Base-by-base conservation (phyloP, 106 monocot species). In the Dioscorea dumetorum region DNA sequence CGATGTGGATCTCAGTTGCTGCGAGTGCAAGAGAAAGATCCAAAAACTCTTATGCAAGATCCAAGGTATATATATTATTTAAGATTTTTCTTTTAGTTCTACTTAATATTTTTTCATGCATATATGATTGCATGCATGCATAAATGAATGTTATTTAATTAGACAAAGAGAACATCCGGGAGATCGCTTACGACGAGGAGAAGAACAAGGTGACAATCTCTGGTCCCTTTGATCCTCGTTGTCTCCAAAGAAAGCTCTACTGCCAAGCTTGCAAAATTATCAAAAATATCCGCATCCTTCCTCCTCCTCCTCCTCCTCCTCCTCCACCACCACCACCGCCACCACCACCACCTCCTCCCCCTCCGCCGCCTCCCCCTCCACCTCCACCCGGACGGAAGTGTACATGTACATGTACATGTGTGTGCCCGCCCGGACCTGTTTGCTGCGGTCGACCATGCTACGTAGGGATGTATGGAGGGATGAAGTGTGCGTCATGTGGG, bases 181-280 rank as follows among this genome's bases (percentile, higher is more conserved):
- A 68, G 5, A 75, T 74, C 58, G 63, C 22, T 22, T 88, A 63
- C 35, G 84, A 84, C 19, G 81, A 81, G 56, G 82, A 81, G 78
- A 88, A 64, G 62, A 84, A 84, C 58, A 76, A 69, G 8, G 88
- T 88, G 28, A 79, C 73, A 6, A 53, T 88, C 18, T 79, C 88
- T 2, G 88, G 88, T 14, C 81, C 78, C 1, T 84, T 88, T 51
- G 78, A 82, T 59, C 81, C 88, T 49, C 50, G 81, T 2, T 67
- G 31, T 33, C 48, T 88, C 4, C 67, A 50, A 21, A 70, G 66
- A 50, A 88, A 81, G 70, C 78, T 88, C 8, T 41, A 22, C n/a
- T 81, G 78, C 81, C 78, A 78, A 34, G 88, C 81, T 7, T 51
- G 84, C 57, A 79, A 71, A 35, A 73, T 88, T 23, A 88, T 84